Conservation (phyloP, 2,329 filamentous ascomycete genomes). For the Didymosphaeria variabile region DNA sequence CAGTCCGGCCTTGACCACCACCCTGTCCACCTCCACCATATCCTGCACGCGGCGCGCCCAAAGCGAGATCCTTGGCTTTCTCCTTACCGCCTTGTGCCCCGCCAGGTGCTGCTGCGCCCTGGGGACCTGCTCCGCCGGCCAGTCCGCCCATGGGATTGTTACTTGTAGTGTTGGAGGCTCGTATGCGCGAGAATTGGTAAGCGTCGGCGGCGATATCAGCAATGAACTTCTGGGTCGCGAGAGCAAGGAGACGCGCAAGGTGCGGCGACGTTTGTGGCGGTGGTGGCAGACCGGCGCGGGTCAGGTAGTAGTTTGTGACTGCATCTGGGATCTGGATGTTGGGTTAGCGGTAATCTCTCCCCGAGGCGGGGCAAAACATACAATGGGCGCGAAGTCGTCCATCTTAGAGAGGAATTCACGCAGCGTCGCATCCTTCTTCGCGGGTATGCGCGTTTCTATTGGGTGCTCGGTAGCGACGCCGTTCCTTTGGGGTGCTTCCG, state of each 20-base stretch:
- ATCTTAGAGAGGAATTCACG: conserved; percentile 95
- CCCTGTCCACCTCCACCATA: conserved; percentile 85
- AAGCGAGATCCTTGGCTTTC: conserved; percentile 58
- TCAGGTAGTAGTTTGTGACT: conserved; percentile 98
- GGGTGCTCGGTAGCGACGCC: conserved; percentile 52
- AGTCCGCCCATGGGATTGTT: conserved; percentile 93
- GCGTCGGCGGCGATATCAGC: conserved; percentile 97
- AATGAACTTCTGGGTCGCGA: conserved; percentile 99
- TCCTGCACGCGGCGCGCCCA: conserved; percentile 60
- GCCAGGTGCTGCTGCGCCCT: conserved; percentile 63
- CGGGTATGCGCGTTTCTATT: conserved; percentile 71
- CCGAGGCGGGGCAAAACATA: conserved; percentile 58
- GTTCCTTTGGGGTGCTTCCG: conserved; percentile 46
- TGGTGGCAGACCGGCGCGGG: conserved; percentile 90
- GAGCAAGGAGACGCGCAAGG: conserved; percentile 89
- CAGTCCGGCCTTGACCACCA: conserved; percentile 87
- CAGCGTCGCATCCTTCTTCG: conserved; percentile 89
- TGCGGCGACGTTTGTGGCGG: conserved; percentile 90
- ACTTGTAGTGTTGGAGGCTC: conserved; percentile 87
- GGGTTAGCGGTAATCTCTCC: conserved; percentile 24
- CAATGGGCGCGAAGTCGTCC: conserved; percentile 97
- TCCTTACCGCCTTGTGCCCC: conserved; percentile 63
- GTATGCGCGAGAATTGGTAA: conserved; percentile 96
- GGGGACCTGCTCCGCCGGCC: conserved; percentile 69
- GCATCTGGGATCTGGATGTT: conserved; percentile 87